Base-by-base conservation (phyloP, 805 yeast species). In the Metschnikowia cerradonensis region DNA sequence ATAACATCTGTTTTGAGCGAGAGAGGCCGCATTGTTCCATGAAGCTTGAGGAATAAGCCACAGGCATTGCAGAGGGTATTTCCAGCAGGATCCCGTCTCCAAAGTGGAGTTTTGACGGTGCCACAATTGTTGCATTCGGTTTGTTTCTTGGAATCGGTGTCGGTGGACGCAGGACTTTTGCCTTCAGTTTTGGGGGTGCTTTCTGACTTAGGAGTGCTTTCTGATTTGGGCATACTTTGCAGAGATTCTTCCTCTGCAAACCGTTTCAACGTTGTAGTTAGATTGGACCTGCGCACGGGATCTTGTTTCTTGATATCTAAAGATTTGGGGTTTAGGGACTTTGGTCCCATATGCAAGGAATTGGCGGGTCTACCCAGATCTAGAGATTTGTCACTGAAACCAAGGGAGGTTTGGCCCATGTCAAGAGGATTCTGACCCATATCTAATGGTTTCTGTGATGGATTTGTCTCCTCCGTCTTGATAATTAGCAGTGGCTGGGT, bases 1-100 rank as follows among this genome's bases (percentile, higher is more conserved):
- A 82, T 82, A 11, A 79, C 77, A 55, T 80, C 84, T 0, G 82
- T 80, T 52, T 80, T 80, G 50, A 80, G 66, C 22, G 83, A 76
- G 22, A 82, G 65, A 1, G 86, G 86, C 47, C 86, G 65, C 62
- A 80, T 79, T 2, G 85, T 79, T 15, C 86, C 86, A 58, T 82
- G 86, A 17, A 82, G 64, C 58, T 81, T 81, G 48, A 77, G 73
- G 59, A 81, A 82, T 20, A 82, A 67, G 0, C 86, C 86, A 67
- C 86, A 82, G 0, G 86, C 86, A 60, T 82, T 82, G 61, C 86
- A 82, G 4, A 82, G 67, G 2, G 86, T 80, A 53, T 80, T 78
- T 1, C 86, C 86, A 26, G 66, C 71, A 6, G 82, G 76, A 59
- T 81, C 84, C 59, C 80, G 73, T 41, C 86, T 66, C 86, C 86